Evolutionary conservation across 306 rosid species (phyloP).

Genomic region (Vachellia collinsii): DNA sequence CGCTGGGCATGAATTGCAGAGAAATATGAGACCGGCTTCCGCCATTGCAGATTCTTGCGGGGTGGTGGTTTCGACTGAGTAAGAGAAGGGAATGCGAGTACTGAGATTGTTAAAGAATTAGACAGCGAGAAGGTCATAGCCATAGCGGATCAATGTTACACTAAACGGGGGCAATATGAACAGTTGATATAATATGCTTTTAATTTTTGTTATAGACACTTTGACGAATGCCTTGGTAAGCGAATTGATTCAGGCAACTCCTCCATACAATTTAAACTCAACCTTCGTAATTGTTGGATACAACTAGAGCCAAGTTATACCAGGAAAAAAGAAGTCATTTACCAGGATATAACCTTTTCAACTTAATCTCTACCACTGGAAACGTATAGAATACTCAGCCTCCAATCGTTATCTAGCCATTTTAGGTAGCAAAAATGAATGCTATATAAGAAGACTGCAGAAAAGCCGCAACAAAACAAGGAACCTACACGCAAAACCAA

Average conservation of each 20-base stretch:
- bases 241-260: too few relatives aligned
- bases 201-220: neutral
- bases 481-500: neutral
- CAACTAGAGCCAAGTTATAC: too few relatives aligned
- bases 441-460: too few relatives aligned
- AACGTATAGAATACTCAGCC: too few relatives aligned
- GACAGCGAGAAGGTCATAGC: constrained; percentile 40
- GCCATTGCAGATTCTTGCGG: neutral
- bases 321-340: too few relatives aligned
- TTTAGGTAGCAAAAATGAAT: neutral
- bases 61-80: neutral
- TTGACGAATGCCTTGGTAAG: neutral
- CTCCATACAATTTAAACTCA: too few relatives aligned
- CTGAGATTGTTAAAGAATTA: constrained; percentile 20
- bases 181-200: too few relatives aligned
- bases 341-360: too few relatives aligned
- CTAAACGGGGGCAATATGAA: neutral
- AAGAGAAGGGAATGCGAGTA: constrained; percentile 26
- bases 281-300: too few relatives aligned
- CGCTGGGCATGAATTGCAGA: neutral
- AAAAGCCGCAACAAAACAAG: neutral
- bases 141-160: neutral
- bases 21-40: constrained; percentile 11
- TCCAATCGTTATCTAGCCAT: neutral
- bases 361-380: too few relatives aligned